Evolutionary conservation across 257 asterid species (phyloP), one percentile per base, ranked within the genome.

Genomic region (Scutellaria baicalensis): DNA sequence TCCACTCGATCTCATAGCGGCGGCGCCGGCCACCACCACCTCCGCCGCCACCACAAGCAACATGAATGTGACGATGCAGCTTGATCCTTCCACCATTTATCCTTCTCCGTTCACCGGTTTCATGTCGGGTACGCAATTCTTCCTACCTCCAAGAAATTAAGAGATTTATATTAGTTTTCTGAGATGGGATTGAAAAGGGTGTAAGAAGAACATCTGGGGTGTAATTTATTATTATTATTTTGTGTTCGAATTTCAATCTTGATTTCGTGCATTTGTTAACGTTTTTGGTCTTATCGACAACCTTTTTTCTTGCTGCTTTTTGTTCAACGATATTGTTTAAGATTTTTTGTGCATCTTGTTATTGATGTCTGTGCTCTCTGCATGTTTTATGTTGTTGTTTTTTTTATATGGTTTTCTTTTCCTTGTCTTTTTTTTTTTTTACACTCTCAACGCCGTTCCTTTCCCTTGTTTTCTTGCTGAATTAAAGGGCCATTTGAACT

Each of bases 101-200:
- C 85, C 92, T 0, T 57, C 86, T 51, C 96, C 87, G 4, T 68
- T 84, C 8, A 81, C 68, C 58, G 79, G 86, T 44, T 89, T 83
- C 79, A 69, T 87, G 95, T 85, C 96, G 33, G 93, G 90, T 84
- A 92, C 96, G 84, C 97, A 89, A 78, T 92, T 84, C 88, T 89
- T 92, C 75, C 82, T 83, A 52, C 97, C 96, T 58, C 95, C 92
- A 39, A 83, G 93, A 72, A 80, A 85, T 82, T 14, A 63, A 60
- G 49, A 12, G 40, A 58, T 69, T 18, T 16, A 6, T 48, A 9
- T 8, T 14, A 54, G 23, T 21, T 21, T 44, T 17, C 45, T 58
- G 36, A 21, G 47, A 42, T 36, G 14, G 11, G 8, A 14, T 14
- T 35, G 4, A 8, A 60, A 6, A 38, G 2, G 52, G 64, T 49